Conservation (phyloP, 192 early-diverging fungal species). For the Linnemannia elongata region DNA sequence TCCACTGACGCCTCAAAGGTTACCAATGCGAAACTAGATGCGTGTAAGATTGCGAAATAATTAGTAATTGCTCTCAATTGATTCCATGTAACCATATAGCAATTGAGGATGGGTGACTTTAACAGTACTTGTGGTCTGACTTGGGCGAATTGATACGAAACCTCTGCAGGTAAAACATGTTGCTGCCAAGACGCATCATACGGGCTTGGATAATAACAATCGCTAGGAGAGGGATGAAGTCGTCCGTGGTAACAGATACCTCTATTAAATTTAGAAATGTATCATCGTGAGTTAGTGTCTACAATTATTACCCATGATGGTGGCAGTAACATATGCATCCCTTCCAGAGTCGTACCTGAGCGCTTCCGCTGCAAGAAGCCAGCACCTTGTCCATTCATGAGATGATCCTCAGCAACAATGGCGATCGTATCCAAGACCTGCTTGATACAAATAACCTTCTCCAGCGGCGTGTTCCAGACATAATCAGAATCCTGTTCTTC, state of each 20-base stretch:
- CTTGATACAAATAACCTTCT: conserved; percentile 62
- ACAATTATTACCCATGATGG: background rate
- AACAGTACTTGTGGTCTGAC: conserved; percentile 58
- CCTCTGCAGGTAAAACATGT: conserved; percentile 64
- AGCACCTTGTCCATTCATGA: conserved; percentile 37
- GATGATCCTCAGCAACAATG: conserved; percentile 56
- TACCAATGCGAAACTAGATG: conserved; percentile 62
- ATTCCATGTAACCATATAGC: background rate
- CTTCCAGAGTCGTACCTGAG: conserved; percentile 18
- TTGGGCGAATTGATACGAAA: conserved; percentile 64
- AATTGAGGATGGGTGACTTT: background rate
- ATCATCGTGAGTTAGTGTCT: background rate
- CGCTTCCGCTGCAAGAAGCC: conserved; percentile 45
- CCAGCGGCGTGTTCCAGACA: conserved; percentile 61
- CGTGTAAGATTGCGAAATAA: background rate
- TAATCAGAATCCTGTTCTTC: conserved; percentile 19
- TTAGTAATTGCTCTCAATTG: background rate
- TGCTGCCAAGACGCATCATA: conserved; percentile 59
- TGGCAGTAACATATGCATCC: background rate
- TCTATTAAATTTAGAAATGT: conserved; percentile 24
- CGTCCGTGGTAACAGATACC: conserved; percentile 66
- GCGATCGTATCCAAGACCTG: conserved; percentile 61
- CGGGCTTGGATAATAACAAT: conserved; percentile 62
- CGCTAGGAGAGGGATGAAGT: conserved; percentile 68
- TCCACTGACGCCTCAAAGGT: conserved; percentile 64